Evolutionary conservation across 2,329 filamentous ascomycete genomes (phyloP).

Genomic region (Ophiostoma populinum): DNA sequence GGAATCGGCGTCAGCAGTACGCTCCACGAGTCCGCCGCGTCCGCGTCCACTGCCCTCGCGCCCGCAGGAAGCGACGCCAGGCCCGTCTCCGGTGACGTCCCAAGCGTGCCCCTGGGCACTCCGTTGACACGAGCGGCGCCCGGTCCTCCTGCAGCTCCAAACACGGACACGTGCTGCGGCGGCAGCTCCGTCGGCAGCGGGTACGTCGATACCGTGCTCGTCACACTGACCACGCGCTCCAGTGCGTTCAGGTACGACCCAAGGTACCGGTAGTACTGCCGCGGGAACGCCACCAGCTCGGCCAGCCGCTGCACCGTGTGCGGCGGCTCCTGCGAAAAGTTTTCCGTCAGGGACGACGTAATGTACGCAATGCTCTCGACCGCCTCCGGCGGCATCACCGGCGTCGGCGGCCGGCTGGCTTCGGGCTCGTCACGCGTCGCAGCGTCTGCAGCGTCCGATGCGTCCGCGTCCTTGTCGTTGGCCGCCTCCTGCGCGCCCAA

Average conservation of each 20-base stretch:
- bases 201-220: constrained; percentile 62
- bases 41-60: constrained; percentile 12
- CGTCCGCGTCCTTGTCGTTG: not conserved
- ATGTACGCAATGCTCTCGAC: constrained; percentile 44
- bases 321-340: constrained; percentile 61
- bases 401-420: no score
- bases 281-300: constrained; percentile 66
- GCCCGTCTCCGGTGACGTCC: no score
- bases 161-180: not conserved
- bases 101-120: constrained; percentile 32
- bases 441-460: not conserved
- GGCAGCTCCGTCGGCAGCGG: constrained; percentile 56
- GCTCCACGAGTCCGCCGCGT: constrained; percentile 59
- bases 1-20: constrained; percentile 87
- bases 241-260: constrained; percentile 78
- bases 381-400: constrained; percentile 42
- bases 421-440: no score
- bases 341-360: constrained; percentile 38
- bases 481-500: not conserved
- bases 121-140: no score
- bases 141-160: no score
- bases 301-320: constrained; percentile 86
- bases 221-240: constrained; percentile 79
- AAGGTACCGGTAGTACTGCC: constrained; percentile 62
- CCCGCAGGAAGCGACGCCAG: no score